Evolutionary conservation across 2,329 filamentous ascomycete species (phyloP).

Genomic region (Knufia fluminis): DNA sequence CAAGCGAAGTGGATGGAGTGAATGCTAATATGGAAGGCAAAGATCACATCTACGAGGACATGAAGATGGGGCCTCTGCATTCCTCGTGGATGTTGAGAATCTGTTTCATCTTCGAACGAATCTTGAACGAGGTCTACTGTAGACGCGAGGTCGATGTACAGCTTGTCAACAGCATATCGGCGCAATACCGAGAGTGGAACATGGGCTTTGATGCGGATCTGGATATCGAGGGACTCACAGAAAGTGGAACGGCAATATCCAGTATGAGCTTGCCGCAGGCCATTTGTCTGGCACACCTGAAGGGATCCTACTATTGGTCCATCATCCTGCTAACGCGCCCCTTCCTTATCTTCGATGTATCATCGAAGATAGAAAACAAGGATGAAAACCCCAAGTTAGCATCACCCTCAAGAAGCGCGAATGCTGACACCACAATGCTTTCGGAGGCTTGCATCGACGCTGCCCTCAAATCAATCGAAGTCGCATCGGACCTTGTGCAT

Average conservation of each 20-base stretch:
- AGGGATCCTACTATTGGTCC: slow-evolving; percentile 46
- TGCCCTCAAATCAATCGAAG: slow-evolving; percentile 28
- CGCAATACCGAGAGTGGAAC: slow-evolving; percentile 36
- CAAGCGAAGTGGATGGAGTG: slow-evolving; percentile 39
- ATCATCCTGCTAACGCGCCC: slow-evolving; percentile 47
- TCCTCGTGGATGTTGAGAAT: slow-evolving; percentile 40
- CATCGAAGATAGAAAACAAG: slow-evolving; percentile 19
- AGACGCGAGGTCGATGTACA: slow-evolving; percentile 35
- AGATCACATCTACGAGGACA: slow-evolving; percentile 27
- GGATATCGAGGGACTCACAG: slow-evolving; percentile 37
- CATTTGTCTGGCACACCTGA: slow-evolving; percentile 41
- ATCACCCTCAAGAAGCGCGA: background rate
- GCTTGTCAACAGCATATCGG: slow-evolving; percentile 34
- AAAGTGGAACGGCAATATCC: slow-evolving; percentile 24
- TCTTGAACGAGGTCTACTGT: slow-evolving; percentile 36
- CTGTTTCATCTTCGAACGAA: slow-evolving; percentile 35
- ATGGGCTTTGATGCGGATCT: slow-evolving; percentile 35
- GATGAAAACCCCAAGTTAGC: background rate
- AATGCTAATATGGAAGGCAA: slow-evolving; percentile 22
- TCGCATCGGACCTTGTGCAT: slow-evolving; percentile 22
- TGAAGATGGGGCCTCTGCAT: slow-evolving; percentile 30
- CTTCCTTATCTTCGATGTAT: slow-evolving; percentile 44
- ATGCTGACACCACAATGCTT: slow-evolving; percentile 18
- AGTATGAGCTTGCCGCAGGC: slow-evolving; percentile 26
- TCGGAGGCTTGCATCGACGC: slow-evolving; percentile 37